Evolutionary conservation across 768 basidiomycete genomes (phyloP).

Genomic region (Lactarius tabidus): DNA sequence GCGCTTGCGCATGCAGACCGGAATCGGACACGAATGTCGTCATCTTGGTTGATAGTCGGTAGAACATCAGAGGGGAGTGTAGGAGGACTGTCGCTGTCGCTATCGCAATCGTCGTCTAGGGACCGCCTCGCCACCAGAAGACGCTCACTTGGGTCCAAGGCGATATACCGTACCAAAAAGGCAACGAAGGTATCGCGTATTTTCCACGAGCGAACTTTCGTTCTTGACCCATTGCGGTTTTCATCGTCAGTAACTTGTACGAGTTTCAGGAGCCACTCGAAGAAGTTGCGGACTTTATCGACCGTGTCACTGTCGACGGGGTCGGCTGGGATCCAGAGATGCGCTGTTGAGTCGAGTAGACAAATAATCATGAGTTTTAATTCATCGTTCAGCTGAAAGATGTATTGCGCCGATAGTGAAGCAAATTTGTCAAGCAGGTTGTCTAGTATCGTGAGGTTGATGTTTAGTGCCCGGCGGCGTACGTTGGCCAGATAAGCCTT

Average conservation of each 20-base stretch:
- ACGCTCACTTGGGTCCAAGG: constrained; percentile 48
- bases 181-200: constrained; percentile 58
- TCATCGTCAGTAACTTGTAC: constrained; percentile 29
- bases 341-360: constrained; percentile 60
- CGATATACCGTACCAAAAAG: constrained; percentile 65
- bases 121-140: constrained; percentile 41
- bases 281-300: constrained; percentile 46
- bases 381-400: constrained; percentile 49
- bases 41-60: constrained; percentile 54
- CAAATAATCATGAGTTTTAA: constrained; percentile 53
- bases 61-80: constrained; percentile 44
- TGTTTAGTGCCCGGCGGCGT: constrained; percentile 48
- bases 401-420: constrained; percentile 49
- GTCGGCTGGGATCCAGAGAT: constrained; percentile 48
- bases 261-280: constrained; percentile 49
- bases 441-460: constrained; percentile 50
- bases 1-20: constrained; percentile 61
- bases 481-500: constrained; percentile 54
- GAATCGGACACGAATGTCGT: constrained; percentile 82
- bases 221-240: constrained; percentile 25
- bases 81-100: constrained; percentile 1
- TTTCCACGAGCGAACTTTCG: constrained; percentile 56
- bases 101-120: constrained; percentile 2
- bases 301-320: constrained; percentile 33
- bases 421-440: constrained; percentile 52